These are phyloP conservation scores for Aegle marmelos DNA, from an alignment of 345 rosid species.

Conservation along the genomic window DNA sequence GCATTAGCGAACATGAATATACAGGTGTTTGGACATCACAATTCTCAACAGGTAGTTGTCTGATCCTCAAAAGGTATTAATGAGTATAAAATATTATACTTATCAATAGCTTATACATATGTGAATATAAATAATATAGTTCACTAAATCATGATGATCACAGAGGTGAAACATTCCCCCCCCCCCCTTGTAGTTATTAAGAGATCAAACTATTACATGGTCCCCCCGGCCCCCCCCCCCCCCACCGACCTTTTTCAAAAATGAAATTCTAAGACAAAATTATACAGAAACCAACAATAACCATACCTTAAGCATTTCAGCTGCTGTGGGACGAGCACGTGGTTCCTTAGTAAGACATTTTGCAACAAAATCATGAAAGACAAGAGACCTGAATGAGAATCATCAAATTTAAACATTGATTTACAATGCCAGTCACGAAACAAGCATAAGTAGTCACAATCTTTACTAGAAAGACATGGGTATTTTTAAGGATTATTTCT, in stretches of 20 bases:
- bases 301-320: constrained; percentile 91
- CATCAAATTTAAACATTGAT: constrained; percentile 9
- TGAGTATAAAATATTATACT: not conserved
- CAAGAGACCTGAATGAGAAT: constrained; percentile 71
- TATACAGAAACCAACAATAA: not conserved
- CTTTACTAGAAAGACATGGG: not conserved
- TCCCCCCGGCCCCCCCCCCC: too few relatives aligned
- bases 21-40: not conserved
- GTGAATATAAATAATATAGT: not conserved
- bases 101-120: not conserved
- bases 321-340: constrained; percentile 90
- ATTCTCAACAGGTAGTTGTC: not conserved
- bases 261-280: not conserved
- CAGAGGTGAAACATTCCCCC: not conserved
- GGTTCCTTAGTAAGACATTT: constrained; percentile 97
- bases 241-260: constrained; percentile 4
- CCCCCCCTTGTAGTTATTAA: not conserved
- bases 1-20: not conserved
- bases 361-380: constrained; percentile 98
- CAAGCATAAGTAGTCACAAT: not conserved
- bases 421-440: not conserved
- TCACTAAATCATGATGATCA: not conserved
- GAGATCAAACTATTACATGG: not conserved
- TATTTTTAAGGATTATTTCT: not conserved
- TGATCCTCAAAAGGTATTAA: too few relatives aligned